Conservation (phyloP, 2,329 filamentous ascomycete genomes). For the Paecilomyces fulvus region DNA sequence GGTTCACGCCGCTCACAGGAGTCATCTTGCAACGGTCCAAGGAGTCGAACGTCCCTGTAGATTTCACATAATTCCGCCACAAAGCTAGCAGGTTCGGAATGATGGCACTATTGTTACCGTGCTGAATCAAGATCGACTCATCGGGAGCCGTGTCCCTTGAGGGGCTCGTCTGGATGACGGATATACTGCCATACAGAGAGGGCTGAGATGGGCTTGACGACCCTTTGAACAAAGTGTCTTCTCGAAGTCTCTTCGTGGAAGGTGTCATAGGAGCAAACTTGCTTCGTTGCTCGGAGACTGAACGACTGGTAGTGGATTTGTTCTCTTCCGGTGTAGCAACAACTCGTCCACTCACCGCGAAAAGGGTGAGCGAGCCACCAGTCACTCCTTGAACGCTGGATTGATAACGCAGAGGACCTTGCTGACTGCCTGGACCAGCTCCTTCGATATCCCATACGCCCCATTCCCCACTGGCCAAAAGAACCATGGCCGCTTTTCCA, state of each 20-base stretch:
- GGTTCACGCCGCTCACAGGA: slow-evolving; percentile 28
- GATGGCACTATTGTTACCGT: slow-evolving; percentile 31
- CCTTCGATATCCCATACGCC: slow-evolving; percentile 43
- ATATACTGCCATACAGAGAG: slow-evolving; percentile 33
- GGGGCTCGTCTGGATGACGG: slow-evolving; percentile 29
- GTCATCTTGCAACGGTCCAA: slow-evolving; percentile 31
- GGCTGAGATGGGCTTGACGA: slow-evolving; percentile 17
- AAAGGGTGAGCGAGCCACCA: slow-evolving; percentile 32
- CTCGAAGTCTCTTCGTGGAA: slow-evolving; percentile 38
- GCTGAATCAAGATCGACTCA: slow-evolving; percentile 37
- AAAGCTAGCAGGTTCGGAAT: slow-evolving; percentile 37
- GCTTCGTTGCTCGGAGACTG: slow-evolving; percentile 22
- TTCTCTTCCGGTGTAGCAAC: slow-evolving; percentile 15
- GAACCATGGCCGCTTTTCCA: slow-evolving; percentile 36
- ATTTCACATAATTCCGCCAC: slow-evolving; percentile 33
- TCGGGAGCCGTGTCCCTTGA: slow-evolving; percentile 29
- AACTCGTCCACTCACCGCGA: slow-evolving; percentile 35
- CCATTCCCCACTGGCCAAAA: slow-evolving; percentile 41
- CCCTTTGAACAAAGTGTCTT: slow-evolving; percentile 38
- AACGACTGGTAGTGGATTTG: slow-evolving; percentile 15
- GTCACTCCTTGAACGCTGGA: slow-evolving; percentile 30
- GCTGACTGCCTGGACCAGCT: slow-evolving; percentile 31
- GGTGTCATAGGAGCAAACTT: slow-evolving; percentile 41
- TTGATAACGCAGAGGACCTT: slow-evolving; percentile 31
- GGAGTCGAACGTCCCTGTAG: slow-evolving; percentile 31